A percentile compares a stretch with the other conserved stretches of the same genome.
phyloP scores from a whole-genome alignment of 805 yeast species.

The Lipomyces yamanashiensis region DNA sequence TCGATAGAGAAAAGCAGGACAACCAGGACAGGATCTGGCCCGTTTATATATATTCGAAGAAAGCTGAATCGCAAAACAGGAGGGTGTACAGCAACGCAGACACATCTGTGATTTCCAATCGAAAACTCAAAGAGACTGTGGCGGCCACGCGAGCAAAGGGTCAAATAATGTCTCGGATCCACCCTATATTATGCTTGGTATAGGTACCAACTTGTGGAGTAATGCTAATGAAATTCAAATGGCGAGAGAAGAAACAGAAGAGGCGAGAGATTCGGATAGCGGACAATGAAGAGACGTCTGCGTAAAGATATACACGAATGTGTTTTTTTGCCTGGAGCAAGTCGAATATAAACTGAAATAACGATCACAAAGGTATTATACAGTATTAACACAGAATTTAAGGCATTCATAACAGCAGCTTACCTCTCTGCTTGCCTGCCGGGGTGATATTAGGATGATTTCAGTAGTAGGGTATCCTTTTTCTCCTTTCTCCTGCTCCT shows the following conservation, averaged over 20 bases:
- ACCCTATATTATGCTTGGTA: neutral
- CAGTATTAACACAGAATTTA: neutral
- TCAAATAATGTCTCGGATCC: neutral
- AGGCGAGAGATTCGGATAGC: neutral
- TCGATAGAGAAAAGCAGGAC: neutral
- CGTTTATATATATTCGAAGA: neutral
- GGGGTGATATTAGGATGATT: too few species aligned
- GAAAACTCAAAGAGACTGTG: constrained; percentile 1
- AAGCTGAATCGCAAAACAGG: neutral
- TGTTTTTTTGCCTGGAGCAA: too few species aligned
- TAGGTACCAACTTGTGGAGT: neutral
- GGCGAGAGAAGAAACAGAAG: neutral
- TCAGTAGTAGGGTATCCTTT: too few species aligned
- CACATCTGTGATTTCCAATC: neutral
- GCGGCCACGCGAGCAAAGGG: constrained; percentile 15
- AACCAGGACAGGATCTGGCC: neutral
- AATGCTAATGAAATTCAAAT: neutral
- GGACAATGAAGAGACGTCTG: too few species aligned
- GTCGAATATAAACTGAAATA: neutral
- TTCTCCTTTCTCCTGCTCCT: too few species aligned
- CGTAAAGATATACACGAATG: too few species aligned
- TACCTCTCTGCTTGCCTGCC: too few species aligned
- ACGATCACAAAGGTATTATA: too few species aligned
- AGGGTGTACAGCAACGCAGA: neutral
- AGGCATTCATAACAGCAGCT: neutral